These are phyloP conservation scores for Daldinia grandis DNA, from an alignment of 495 filamentous ascomycete species.

Conservation along the genomic window DNA sequence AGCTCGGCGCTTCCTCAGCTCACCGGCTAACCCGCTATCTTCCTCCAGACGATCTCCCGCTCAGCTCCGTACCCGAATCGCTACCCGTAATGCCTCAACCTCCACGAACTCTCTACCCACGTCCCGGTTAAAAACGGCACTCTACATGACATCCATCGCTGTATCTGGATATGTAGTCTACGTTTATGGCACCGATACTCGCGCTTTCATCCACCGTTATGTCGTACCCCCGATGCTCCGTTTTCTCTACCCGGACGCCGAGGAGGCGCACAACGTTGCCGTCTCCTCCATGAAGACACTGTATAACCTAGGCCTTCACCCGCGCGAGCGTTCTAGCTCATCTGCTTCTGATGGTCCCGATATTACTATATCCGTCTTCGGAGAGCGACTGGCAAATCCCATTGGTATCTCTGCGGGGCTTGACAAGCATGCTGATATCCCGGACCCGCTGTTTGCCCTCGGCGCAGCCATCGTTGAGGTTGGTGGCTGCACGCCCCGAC, in stretches of 20 bases:
- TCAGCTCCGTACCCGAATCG: constrained; percentile 28
- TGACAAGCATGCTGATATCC: constrained; percentile 91
- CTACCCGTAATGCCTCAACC: constrained; percentile 51
- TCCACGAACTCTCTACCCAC: constrained; percentile 46
- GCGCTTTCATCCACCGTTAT: constrained; percentile 84
- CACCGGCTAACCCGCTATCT: constrained; percentile 43
- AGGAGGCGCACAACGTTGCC: constrained; percentile 86
- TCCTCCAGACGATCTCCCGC: constrained; percentile 35
- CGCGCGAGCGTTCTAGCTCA: constrained; percentile 69
- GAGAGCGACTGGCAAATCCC: constrained; percentile 78
- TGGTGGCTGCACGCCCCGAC: constrained; percentile 84
- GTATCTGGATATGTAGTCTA: constrained; percentile 57
- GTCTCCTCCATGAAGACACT: constrained; percentile 73
- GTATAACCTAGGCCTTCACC: constrained; percentile 71
- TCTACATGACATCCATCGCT: constrained; percentile 65
- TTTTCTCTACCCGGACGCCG: constrained; percentile 78
- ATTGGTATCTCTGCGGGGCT: constrained; percentile 92
- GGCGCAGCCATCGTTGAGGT: constrained; percentile 88
- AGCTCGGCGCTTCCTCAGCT: constrained; percentile 43
- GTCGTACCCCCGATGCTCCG: constrained; percentile 79
- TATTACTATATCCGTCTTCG: constrained; percentile 72
- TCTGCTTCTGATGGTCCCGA: constrained; percentile 25
- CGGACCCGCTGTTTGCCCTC: constrained; percentile 79
- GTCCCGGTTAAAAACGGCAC: constrained; percentile 56
- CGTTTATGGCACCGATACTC: constrained; percentile 88